Evolutionary conservation across 805 yeast genomes (phyloP).

Genomic region (Ogataea wickerhamii): DNA sequence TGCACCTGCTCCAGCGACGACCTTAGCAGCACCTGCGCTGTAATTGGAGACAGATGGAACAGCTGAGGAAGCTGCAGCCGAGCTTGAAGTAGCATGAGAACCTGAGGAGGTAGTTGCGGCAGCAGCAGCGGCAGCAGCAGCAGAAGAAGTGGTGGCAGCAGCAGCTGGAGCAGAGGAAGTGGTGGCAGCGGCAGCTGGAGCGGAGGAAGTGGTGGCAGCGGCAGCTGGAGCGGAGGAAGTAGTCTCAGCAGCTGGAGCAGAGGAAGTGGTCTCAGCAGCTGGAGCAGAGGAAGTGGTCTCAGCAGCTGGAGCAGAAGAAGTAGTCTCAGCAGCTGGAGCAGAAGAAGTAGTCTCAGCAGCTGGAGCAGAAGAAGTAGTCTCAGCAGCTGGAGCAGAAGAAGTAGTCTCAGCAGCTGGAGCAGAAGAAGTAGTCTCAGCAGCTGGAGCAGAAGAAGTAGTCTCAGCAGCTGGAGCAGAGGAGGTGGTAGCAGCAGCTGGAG

Average conservation of each 20-base stretch:
- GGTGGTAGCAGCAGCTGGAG: slow-evolving; percentile 8
- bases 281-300: slow-evolving; percentile 1
- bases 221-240: slow-evolving; percentile 22
- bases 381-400: slow-evolving; percentile 8
- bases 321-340: slow-evolving; percentile 13
- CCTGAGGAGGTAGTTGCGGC: slow-evolving; percentile 9
- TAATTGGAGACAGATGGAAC: slow-evolving; percentile 3
- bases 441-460: slow-evolving; percentile 11
- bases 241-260: slow-evolving; percentile 4
- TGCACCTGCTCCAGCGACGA: slow-evolving; percentile 21
- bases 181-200: slow-evolving; percentile 4
- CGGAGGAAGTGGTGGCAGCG: slow-evolving; percentile 6
- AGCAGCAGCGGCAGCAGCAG: slow-evolving; percentile 5
- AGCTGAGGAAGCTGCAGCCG: slow-evolving; percentile 8
- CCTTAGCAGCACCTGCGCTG: slow-evolving; percentile 17
- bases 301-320: slow-evolving; percentile 10
- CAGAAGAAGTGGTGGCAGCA: slow-evolving; percentile 5
- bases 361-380: slow-evolving; percentile 6
- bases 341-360: slow-evolving; percentile 8
- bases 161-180: slow-evolving; percentile 5
- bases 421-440: slow-evolving; percentile 11
- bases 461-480: slow-evolving; percentile 4
- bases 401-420: slow-evolving; percentile 1
- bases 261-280: slow-evolving; percentile 9
- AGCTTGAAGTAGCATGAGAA: slow-evolving; percentile 11